A percentile compares a stretch with the other conserved stretches of the same genome.
Evolutionary conservation across 2,329 filamentous ascomycete species (phyloP).

Genomic region (Emericellopsis cladophorae): DNA sequence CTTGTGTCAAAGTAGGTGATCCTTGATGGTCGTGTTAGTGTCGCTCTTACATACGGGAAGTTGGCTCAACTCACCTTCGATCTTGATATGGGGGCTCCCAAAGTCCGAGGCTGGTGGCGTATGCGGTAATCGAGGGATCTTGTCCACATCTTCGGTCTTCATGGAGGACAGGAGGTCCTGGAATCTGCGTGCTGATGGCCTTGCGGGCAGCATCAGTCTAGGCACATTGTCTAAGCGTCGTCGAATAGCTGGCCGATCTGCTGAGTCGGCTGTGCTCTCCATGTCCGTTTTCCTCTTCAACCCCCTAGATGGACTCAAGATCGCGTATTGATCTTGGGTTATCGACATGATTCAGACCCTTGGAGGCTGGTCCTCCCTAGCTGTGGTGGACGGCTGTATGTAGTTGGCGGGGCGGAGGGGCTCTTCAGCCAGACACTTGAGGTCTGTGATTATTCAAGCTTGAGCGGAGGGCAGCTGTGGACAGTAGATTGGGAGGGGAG

Average conservation of each 20-base stretch:
- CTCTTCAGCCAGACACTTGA: no score
- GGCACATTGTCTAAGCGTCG: slow-evolving; percentile 6
- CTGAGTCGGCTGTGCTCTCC: background rate
- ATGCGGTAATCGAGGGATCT: background rate
- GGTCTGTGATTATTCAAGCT: no score
- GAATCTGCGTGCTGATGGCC: slow-evolving; percentile 1
- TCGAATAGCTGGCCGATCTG: slow-evolving; percentile 1
- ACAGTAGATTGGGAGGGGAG: no score
- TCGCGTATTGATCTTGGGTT: background rate
- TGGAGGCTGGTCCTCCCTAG: background rate
- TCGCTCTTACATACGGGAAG: background rate
- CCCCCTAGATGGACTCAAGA: background rate
- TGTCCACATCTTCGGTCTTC: no score
- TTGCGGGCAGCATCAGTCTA: slow-evolving; percentile 7
- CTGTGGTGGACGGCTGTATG: no score
- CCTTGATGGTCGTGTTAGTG: background rate
- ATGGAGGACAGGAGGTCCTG: no score
- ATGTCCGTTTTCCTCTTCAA: background rate
- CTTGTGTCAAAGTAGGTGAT: no score
- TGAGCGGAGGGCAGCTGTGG: no score
- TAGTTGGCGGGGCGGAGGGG: no score
- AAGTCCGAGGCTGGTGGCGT: slow-evolving; percentile 4
- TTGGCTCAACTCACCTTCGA: slow-evolving; percentile 1
- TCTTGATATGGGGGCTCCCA: slow-evolving; percentile 3
- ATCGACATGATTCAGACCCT: slow-evolving; percentile 3